These are phyloP conservation scores for Xylaria scruposa DNA, from an alignment of 495 filamentous ascomycete genomes.

Conservation along the genomic window DNA sequence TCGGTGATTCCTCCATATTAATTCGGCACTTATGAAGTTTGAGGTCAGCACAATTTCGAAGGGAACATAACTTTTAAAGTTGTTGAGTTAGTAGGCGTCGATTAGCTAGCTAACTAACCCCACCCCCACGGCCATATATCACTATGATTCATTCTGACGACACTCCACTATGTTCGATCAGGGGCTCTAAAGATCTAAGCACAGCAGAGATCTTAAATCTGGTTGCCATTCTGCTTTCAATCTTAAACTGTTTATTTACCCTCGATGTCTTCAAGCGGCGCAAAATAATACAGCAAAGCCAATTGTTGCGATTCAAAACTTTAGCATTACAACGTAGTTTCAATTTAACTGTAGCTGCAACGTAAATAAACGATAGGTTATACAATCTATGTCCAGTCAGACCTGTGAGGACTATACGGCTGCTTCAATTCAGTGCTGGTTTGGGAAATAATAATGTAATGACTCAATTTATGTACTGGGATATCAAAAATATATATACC, in stretches of 20 bases:
- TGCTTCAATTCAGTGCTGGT: not conserved
- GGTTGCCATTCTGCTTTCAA: not conserved
- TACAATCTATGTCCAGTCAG: not conserved
- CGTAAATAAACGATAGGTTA: not conserved
- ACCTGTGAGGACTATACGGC: not conserved
- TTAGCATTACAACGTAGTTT: not conserved
- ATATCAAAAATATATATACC: slow-evolving; percentile 9
- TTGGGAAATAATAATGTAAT: not conserved
- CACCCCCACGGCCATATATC: not conserved
- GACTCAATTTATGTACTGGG: slow-evolving; percentile 7
- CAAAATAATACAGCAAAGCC: not conserved
- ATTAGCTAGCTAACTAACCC: not conserved
- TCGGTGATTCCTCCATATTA: not conserved
- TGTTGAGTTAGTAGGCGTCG: not conserved
- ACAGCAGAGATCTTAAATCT: not conserved
- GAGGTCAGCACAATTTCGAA: not conserved
- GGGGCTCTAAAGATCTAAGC: not conserved
- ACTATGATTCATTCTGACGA: slow-evolving; percentile 21
- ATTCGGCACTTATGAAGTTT: not conserved
- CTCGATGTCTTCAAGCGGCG: not conserved
- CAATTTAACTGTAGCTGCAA: not conserved
- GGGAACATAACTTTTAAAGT: not conserved
- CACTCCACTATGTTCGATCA: not conserved
- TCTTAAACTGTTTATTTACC: not conserved
- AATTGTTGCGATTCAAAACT: not conserved